A percentile compares a stretch with the other conserved stretches of the same genome.
phyloP scores from a whole-genome alignment of 805 yeast species.

The Pichia occidentalis region DNA sequence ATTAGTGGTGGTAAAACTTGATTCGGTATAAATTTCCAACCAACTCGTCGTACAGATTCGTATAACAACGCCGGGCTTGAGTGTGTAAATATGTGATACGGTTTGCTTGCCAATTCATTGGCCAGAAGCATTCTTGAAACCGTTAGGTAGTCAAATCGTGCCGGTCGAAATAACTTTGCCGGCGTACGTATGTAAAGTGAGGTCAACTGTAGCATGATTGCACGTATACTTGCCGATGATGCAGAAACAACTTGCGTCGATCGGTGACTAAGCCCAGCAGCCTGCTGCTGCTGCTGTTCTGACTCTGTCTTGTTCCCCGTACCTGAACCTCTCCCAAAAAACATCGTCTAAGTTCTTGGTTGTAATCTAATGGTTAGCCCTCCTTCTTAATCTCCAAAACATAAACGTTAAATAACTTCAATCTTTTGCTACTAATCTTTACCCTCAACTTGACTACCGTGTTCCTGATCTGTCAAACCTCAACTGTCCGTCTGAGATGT shows the following conservation, averaged over 20 bases:
- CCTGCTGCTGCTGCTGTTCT: conserved; percentile 1
- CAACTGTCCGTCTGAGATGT: neutral
- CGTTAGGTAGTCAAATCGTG: conserved; percentile 80
- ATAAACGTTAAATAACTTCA: too few species aligned
- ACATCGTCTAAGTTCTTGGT: too few species aligned
- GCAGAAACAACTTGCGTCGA: conserved; percentile 58
- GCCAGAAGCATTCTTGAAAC: conserved; percentile 49
- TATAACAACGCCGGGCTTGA: conserved; percentile 70
- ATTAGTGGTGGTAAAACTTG: conserved; percentile 80
- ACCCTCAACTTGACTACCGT: too few species aligned
- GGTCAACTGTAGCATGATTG: conserved; percentile 71
- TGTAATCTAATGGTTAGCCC: neutral
- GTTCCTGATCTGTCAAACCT: too few species aligned
- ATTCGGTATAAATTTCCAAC: conserved; percentile 83
- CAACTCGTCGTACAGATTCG: conserved; percentile 57
- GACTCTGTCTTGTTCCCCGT: too few species aligned
- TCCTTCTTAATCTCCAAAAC: too few species aligned
- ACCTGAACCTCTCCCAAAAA: too few species aligned
- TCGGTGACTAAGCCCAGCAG: conserved; percentile 6
- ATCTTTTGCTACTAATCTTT: too few species aligned
- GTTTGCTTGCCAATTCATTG: conserved; percentile 39
- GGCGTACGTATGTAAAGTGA: conserved; percentile 74
- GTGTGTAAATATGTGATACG: conserved; percentile 59
- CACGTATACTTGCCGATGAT: conserved; percentile 80
- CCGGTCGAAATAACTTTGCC: conserved; percentile 82